Evolutionary conservation across 2,329 filamentous ascomycete genomes (phyloP).

Genomic region (Canariomyces notabilis): DNA sequence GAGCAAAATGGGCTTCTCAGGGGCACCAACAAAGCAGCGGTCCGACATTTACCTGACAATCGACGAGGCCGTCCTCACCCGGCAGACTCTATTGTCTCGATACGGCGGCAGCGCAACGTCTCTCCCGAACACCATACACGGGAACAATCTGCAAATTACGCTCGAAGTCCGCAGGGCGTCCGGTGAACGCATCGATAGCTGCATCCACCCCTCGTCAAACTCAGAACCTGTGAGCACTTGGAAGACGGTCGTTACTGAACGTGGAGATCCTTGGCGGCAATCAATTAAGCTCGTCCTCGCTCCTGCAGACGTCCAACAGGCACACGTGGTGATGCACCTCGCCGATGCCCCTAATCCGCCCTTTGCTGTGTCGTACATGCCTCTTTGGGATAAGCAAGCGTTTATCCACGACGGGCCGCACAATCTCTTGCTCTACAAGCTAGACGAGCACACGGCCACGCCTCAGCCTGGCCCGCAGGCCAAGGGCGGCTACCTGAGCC

Average conservation of each 20-base stretch:
- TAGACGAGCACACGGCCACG: constrained; percentile 82
- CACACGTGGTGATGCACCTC: constrained; percentile 85
- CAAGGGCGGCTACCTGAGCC: constrained; percentile 78
- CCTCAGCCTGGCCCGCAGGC: constrained; percentile 57
- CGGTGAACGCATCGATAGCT: constrained; percentile 80
- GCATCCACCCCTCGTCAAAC: constrained; percentile 84
- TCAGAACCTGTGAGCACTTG: constrained; percentile 74
- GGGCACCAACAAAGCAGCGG: constrained; percentile 78
- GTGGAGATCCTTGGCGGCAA: constrained; percentile 81
- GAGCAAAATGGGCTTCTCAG: constrained; percentile 87
- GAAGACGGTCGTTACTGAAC: constrained; percentile 75
- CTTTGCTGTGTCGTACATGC: constrained; percentile 89
- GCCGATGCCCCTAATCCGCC: constrained; percentile 81
- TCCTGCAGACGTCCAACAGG: constrained; percentile 71
- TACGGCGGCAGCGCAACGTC: constrained; percentile 69
- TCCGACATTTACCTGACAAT: constrained; percentile 95
- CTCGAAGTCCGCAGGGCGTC: constrained; percentile 76
- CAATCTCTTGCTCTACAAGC: constrained; percentile 75
- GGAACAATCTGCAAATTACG: constrained; percentile 78
- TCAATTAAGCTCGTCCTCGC: constrained; percentile 77
- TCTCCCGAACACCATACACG: constrained; percentile 54
- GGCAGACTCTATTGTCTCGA: constrained; percentile 66
- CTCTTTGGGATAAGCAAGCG: constrained; percentile 85
- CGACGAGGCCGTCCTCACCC: constrained; percentile 69
- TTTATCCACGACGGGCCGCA: constrained; percentile 85